Percentiles rank a stretch among this genome's conserved stretches.
Conservation (phyloP, 768 basidiomycete species). For the Suillus alpinus region DNA sequence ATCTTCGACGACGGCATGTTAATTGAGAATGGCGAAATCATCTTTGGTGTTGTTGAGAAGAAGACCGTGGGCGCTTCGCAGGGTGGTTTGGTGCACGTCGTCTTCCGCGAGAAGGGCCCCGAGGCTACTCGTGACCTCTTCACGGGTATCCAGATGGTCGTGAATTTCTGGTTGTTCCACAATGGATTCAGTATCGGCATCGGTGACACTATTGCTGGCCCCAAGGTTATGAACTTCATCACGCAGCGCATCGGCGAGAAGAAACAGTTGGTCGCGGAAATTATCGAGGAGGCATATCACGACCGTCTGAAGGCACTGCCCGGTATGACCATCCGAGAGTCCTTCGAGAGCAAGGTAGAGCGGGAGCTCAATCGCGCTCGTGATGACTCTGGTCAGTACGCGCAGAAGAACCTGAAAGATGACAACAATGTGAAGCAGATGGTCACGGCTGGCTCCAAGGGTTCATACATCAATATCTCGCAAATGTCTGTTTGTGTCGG, state of each 20-base stretch:
- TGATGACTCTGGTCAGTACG: slow-evolving; percentile 92
- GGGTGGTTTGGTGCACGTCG: slow-evolving; percentile 93
- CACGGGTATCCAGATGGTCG: slow-evolving; percentile 90
- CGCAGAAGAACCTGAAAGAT: slow-evolving; percentile 96
- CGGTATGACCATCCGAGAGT: slow-evolving; percentile 99
- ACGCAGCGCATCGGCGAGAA: slow-evolving; percentile 77
- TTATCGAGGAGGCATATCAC: slow-evolving; percentile 81
- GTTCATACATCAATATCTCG: slow-evolving; percentile 99
- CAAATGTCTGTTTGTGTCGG: slow-evolving; percentile 99
- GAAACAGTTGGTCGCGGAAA: slow-evolving; percentile 73
- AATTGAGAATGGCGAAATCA: slow-evolving; percentile 94
- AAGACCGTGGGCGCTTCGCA: slow-evolving; percentile 97
- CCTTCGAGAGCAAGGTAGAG: slow-evolving; percentile 92
- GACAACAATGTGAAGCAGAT: slow-evolving; percentile 99
- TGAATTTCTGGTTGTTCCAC: slow-evolving; percentile 99
- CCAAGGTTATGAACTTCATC: slow-evolving; percentile 83
- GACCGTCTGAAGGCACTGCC: slow-evolving; percentile 88
- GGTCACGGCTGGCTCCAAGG: slow-evolving; percentile 99
- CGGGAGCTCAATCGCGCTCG: slow-evolving; percentile 91
- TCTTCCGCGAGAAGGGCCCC: slow-evolving; percentile 96
- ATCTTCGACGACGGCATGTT: slow-evolving; percentile 92
- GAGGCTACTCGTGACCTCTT: slow-evolving; percentile 88
- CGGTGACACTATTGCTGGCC: slow-evolving; percentile 95
- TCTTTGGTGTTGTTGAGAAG: slow-evolving; percentile 96
- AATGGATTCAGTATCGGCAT: slow-evolving; percentile 99